Percentiles rank a stretch among this genome's conserved stretches.
Conservation (phyloP, 2,329 filamentous ascomycete genomes). For the Fusarium liriodendri region DNA sequence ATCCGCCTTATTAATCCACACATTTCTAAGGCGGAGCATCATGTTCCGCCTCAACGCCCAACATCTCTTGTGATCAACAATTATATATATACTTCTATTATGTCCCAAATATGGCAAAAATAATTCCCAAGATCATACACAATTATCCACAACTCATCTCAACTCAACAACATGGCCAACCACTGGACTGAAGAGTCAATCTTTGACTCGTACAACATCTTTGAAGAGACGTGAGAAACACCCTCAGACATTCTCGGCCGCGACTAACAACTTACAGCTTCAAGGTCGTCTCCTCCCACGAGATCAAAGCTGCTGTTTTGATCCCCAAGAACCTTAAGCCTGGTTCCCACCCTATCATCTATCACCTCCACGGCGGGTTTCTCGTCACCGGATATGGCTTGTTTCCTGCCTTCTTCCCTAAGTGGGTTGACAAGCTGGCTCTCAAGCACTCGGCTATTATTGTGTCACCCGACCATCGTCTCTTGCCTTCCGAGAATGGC, state of each 20-base stretch:
- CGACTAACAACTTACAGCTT: slow-evolving; percentile 17
- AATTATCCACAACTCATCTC: not conserved
- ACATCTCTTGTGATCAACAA: not conserved
- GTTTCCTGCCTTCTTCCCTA: slow-evolving; percentile 40
- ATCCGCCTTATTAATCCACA: slow-evolving; percentile 12
- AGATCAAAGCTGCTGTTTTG: slow-evolving; percentile 38
- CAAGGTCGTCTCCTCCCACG: slow-evolving; percentile 30
- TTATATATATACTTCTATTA: not conserved
- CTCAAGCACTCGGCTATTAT: slow-evolving; percentile 39
- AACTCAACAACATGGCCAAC: slow-evolving; percentile 14
- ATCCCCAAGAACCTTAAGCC: slow-evolving; percentile 41
- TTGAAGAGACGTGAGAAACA: slow-evolving; percentile 30
- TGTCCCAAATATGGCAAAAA: not conserved
- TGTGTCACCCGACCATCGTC: slow-evolving; percentile 41
- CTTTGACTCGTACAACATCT: slow-evolving; percentile 31
- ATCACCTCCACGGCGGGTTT: slow-evolving; percentile 44
- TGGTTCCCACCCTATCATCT: slow-evolving; percentile 35
- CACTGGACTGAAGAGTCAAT: slow-evolving; percentile 33
- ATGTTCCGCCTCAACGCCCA: not conserved
- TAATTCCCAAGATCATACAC: not conserved
- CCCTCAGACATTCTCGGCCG: rapidly evolving
- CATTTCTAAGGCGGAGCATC: not conserved
- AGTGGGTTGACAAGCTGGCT: slow-evolving; percentile 37
- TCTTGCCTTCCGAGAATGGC: slow-evolving; percentile 40
- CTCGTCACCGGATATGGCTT: slow-evolving; percentile 36